Percentiles rank a stretch among this genome's conserved stretches.
These are phyloP conservation scores for Penicillium diatomitis DNA, from an alignment of 495 filamentous ascomycete genomes.

Conservation along the genomic window DNA sequence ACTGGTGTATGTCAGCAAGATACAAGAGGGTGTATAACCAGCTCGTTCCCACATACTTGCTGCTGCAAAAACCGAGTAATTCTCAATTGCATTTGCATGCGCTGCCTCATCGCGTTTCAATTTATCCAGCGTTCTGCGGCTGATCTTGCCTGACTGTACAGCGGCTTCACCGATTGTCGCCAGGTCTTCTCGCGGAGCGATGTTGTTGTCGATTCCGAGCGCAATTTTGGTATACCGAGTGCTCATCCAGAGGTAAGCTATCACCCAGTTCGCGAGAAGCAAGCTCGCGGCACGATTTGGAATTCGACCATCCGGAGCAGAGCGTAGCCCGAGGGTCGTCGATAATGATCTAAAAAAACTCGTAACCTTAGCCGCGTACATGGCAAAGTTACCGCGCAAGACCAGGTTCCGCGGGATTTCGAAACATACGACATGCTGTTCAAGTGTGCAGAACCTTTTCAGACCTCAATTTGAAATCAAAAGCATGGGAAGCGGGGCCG, in stretches of 20 bases:
- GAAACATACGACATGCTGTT: too few species aligned
- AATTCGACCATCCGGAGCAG: constrained; percentile 8
- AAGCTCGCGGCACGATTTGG: constrained; percentile 31
- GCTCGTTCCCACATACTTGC: constrained; percentile 18
- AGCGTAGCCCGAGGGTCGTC: constrained; percentile 18
- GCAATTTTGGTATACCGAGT: constrained; percentile 33
- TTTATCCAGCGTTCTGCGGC: constrained; percentile 30
- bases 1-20: constrained; percentile 15
- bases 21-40: not conserved
- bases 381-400: too few species aligned
- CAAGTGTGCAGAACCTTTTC: too few species aligned
- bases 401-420: too few species aligned
- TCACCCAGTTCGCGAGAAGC: constrained; percentile 37
- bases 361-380: too few species aligned
- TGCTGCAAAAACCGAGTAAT: constrained; percentile 37
- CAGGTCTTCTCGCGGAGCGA: constrained; percentile 36
- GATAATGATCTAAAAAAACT: constrained; percentile 11
- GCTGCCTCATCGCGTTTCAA: constrained; percentile 40
- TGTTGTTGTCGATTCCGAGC: constrained; percentile 41
- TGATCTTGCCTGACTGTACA: constrained; percentile 41
- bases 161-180: constrained; percentile 35
- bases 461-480: too few species aligned
- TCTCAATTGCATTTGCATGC: constrained; percentile 41
- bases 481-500: too few species aligned
- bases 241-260: constrained; percentile 36